These are phyloP conservation scores for Malus sieversii DNA, from an alignment of 306 rosid species.

Conservation along the genomic window DNA sequence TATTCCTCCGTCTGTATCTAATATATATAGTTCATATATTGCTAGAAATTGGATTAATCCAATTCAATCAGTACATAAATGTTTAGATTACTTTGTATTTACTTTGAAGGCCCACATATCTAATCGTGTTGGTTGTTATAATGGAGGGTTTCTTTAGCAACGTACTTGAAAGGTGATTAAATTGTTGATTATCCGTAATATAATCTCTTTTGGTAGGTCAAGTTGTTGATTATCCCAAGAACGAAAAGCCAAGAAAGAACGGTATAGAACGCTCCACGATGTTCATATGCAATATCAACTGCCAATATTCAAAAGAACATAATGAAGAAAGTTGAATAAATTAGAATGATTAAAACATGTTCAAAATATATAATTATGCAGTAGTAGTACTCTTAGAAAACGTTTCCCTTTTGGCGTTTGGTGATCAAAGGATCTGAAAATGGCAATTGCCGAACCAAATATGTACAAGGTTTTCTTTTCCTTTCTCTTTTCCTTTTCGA, in stretches of 20 bases:
- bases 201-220: slow-evolving; percentile 11
- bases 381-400: not conserved
- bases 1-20: not conserved
- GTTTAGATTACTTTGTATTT: slow-evolving; percentile 29
- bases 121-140: slow-evolving; percentile 90
- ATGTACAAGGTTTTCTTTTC: not conserved
- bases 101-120: slow-evolving; percentile 63
- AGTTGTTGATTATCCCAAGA: slow-evolving; percentile 15
- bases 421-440: not conserved
- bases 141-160: slow-evolving; percentile 43
- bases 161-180: slow-evolving; percentile 39
- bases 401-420: not conserved
- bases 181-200: not conserved
- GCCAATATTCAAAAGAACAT: not conserved
- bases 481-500: not conserved
- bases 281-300: not conserved
- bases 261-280: not conserved
- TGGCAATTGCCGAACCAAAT: slow-evolving; percentile 2
- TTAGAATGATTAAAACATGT: not conserved
- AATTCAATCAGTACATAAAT: not conserved
- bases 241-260: not conserved
- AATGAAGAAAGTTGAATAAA: not conserved
- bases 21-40: too few species aligned
- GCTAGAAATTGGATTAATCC: not conserved
- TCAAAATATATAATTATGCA: not conserved